Percentiles rank a stretch among this genome's conserved stretches.
These are phyloP conservation scores for Theobroma cacao DNA, from an alignment of 345 rosid genomes.

Conservation along the genomic window DNA sequence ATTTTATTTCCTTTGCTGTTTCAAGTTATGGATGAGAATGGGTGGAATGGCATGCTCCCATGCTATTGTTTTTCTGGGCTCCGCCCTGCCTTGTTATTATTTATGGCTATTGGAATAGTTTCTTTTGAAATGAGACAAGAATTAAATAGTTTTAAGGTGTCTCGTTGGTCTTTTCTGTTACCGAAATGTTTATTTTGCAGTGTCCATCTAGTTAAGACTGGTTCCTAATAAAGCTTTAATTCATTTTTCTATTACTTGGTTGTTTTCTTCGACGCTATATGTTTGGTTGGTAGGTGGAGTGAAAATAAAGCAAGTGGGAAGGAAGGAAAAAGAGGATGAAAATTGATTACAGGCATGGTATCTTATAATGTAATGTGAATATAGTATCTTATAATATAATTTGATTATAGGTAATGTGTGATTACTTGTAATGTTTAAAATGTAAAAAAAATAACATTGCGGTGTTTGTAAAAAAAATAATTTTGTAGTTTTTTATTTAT, in stretches of 20 bases:
- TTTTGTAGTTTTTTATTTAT: too few relatives aligned
- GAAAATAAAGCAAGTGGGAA: too few relatives aligned
- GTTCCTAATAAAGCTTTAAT: not conserved
- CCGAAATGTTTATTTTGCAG: not conserved
- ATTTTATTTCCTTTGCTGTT: not conserved
- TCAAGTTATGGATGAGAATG: not conserved
- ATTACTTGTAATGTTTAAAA: too few relatives aligned
- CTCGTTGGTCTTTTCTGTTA: not conserved
- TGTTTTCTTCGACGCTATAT: not conserved
- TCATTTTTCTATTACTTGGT: not conserved
- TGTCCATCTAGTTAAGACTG: not conserved
- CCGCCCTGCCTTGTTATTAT: not conserved
- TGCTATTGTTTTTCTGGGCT: not conserved
- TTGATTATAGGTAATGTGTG: too few relatives aligned
- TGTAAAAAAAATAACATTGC: too few relatives aligned
- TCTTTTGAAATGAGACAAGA: not conserved
- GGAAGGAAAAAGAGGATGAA: too few relatives aligned
- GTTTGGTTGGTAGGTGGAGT: too few relatives aligned
- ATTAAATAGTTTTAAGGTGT: not conserved
- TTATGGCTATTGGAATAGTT: not conserved
- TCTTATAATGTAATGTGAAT: too few relatives aligned
- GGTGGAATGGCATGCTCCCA: not conserved
- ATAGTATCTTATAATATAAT: too few relatives aligned
- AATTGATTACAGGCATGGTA: too few relatives aligned
- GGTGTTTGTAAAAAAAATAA: too few relatives aligned